Conservation (phyloP, 2,329 filamentous ascomycete species). For the Orbilia brochopaga region DNA sequence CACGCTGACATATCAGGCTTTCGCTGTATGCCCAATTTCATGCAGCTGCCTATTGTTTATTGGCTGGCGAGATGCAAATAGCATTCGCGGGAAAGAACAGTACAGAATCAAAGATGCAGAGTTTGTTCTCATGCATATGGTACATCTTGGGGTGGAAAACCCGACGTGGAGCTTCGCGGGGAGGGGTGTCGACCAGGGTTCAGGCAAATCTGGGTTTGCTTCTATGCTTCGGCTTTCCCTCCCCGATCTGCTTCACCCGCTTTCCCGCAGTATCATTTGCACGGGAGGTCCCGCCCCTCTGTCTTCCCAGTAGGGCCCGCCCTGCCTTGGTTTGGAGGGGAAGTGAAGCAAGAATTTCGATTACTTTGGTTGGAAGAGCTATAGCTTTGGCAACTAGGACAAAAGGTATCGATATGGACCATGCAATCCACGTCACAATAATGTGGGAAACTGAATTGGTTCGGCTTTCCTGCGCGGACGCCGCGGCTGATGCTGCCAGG, state of each 20-base stretch:
- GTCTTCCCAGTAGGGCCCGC: slow-evolving; percentile 38
- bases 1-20: background rate
- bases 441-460: slow-evolving; percentile 30
- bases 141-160: background rate
- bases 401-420: slow-evolving; percentile 43
- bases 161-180: background rate
- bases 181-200: slow-evolving; percentile 16
- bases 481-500: slow-evolving; percentile 73
- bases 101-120: slow-evolving; percentile 9
- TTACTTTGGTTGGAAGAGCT: slow-evolving; percentile 32
- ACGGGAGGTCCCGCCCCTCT: slow-evolving; percentile 35
- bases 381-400: slow-evolving; percentile 42
- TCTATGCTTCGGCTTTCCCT: slow-evolving; percentile 42
- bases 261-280: slow-evolving; percentile 29
- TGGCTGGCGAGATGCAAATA: slow-evolving; percentile 10
- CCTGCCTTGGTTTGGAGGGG: slow-evolving; percentile 38
- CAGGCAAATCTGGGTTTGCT: slow-evolving; percentile 41
- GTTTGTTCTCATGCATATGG: slow-evolving; percentile 13
- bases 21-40: slow-evolving; percentile 8
- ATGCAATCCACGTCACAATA: slow-evolving; percentile 37
- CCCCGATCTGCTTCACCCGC: slow-evolving; percentile 35
- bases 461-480: slow-evolving; percentile 45
- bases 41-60: slow-evolving; percentile 16
- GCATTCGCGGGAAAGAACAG: slow-evolving; percentile 18
- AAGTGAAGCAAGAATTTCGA: slow-evolving; percentile 38